A percentile compares a stretch with the other conserved stretches of the same genome.
phyloP scores from a whole-genome alignment of 2,329 filamentous ascomycete genomes.

The Amesomyces nigricolor region DNA sequence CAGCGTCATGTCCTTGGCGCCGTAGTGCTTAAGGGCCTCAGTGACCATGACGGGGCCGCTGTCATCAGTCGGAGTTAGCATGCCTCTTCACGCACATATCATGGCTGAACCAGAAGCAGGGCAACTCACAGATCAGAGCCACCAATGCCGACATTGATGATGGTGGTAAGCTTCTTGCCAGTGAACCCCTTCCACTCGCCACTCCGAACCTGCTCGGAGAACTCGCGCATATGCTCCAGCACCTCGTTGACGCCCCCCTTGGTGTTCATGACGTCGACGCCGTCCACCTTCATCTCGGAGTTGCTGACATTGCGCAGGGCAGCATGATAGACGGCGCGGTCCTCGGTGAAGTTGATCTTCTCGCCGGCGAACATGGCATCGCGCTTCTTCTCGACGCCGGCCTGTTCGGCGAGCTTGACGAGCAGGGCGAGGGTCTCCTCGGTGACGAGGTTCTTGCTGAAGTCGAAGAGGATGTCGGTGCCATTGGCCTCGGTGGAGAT shows the following conservation, averaged over 20 bases:
- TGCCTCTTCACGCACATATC: neutral
- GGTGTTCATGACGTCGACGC: constrained; percentile 84
- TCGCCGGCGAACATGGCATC: constrained; percentile 97
- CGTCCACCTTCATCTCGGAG: constrained; percentile 78
- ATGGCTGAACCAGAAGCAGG: neutral
- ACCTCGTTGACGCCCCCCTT: constrained; percentile 86
- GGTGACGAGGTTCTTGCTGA: constrained; percentile 97
- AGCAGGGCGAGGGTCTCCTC: constrained; percentile 86
- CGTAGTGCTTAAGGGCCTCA: constrained; percentile 93
- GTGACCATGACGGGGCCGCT: constrained; percentile 98
- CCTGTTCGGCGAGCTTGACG: constrained; percentile 85
- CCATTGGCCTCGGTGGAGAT: constrained; percentile 52
- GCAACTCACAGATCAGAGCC: constrained; percentile 87
- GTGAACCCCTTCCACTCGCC: constrained; percentile 96
- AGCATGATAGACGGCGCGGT: constrained; percentile 91
- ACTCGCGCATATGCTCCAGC: constrained; percentile 96
- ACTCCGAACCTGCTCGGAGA: constrained; percentile 88
- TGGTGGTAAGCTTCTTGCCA: constrained; percentile 93
- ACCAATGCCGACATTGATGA: constrained; percentile 96
- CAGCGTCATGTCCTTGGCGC: constrained; percentile 75
- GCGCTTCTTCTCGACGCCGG: constrained; percentile 83
- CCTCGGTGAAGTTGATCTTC: constrained; percentile 99
- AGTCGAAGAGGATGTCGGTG: constrained; percentile 92
- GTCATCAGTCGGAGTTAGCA: constrained; percentile 26
- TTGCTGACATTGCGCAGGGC: constrained; percentile 79